Evolutionary conservation across 2,329 filamentous ascomycete genomes (phyloP), one percentile per base, ranked within the genome.

Genomic region (Monosporascus sp.): DNA sequence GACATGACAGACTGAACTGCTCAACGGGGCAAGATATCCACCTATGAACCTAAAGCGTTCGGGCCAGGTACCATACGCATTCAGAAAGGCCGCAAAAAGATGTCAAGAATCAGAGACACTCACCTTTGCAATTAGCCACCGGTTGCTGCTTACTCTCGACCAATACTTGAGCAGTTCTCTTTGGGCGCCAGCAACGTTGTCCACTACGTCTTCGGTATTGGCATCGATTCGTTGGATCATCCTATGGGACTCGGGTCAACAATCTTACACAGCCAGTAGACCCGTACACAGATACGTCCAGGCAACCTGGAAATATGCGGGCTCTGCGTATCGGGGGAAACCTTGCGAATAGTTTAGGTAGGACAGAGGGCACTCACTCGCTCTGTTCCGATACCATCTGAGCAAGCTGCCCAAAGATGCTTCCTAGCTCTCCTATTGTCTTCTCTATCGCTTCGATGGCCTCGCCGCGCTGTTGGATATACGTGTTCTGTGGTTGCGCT

Each of bases 151-250:
- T 27, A 97, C 92, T 41, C 92, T 82, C 27, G 85, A 88, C 93
- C 94, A 99, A 73, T 97, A 99, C 71, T 97, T 97, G 74, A 99
- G 84, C 66, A 99, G 70, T 72, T 99, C 93, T 58, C 92, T 81
- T 69, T 99, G 94, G 6, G 94, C 94, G 19, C 94, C 94, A 66
- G 96, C 85, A n/a, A 99, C 93, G 64, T 99, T 99, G 66, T 97
- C 93, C 52, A 99, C 93, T 6, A 99, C 91, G 63, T 97, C 92
- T 67, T 99, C 94, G 1, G 93, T 97, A 71, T 97, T 97, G 60
- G 93, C 93, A 65, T 97, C 93, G 66, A 97, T 97, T 49, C 93
- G 81, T 72, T 97, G 91, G 60, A 99, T 96, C 88, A 96, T 96
- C 72, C 43, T 46, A 17, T 19, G 22, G 6, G n/a, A 26, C 24